phyloP scores from a whole-genome alignment of 352 stramenopile species.

The Pythium apleroticum region DNA sequence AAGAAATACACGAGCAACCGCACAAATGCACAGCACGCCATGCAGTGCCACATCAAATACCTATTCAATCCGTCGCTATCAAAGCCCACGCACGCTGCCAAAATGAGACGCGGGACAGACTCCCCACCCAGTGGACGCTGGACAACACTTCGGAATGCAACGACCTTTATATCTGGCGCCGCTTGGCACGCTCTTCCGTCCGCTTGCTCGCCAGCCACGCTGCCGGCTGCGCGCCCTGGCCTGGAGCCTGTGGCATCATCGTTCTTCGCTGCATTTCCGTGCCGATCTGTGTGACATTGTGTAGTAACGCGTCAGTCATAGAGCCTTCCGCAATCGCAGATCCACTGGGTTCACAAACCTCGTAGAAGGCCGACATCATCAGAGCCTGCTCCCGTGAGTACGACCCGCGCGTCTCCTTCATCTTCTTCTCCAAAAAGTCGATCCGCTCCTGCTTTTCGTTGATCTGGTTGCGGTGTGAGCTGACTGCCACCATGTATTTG shows the following conservation, averaged over 20 bases:
- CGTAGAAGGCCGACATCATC: conserved; percentile 90
- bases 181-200: conserved; percentile 81
- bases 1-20: background rate
- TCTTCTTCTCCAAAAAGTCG: conserved; percentile 85
- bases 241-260: conserved; percentile 79
- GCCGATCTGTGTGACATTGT: conserved; percentile 52
- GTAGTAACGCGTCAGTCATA: background rate
- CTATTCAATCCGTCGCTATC: background rate
- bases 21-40: background rate
- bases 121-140: background rate
- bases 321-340: too few relatives aligned
- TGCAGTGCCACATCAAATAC: conserved; percentile 3
- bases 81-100: background rate
- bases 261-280: conserved; percentile 86
- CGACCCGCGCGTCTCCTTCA: conserved; percentile 75
- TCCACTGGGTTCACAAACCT: conserved; percentile 59
- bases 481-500: conserved; percentile 90
- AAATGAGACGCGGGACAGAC: background rate
- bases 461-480: conserved; percentile 86
- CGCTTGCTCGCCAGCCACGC: conserved; percentile 86
- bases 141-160: too few relatives aligned
- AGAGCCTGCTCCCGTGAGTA: conserved; percentile 85
- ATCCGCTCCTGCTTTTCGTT: conserved; percentile 85
- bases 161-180: conserved; percentile 54
- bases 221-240: conserved; percentile 44